phyloP scores from a whole-genome alignment of 805 yeast genomes.

The Cyberlindnera sargentensis region DNA sequence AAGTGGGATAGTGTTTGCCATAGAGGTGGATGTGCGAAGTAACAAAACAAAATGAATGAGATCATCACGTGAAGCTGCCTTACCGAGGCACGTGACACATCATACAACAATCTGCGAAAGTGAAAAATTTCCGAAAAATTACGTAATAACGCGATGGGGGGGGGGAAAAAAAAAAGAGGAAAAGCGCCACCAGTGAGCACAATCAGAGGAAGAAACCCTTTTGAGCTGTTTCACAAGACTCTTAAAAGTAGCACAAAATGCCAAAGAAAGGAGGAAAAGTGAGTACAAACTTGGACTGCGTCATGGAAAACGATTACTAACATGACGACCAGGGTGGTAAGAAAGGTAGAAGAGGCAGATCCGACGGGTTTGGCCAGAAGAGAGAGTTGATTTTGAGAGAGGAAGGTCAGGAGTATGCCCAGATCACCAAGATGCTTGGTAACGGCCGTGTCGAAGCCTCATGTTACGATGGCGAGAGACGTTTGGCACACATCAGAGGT shows the following conservation, averaged over 20 bases:
- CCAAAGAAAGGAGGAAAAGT: slow-evolving; percentile 65
- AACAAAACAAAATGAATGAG: background rate
- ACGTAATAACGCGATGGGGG: background rate
- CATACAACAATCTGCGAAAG: no score
- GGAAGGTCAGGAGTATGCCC: slow-evolving; percentile 98
- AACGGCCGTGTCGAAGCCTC: slow-evolving; percentile 93
- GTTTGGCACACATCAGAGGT: slow-evolving; percentile 98
- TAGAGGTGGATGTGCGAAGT: no score
- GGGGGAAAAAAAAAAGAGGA: slow-evolving; percentile 6
- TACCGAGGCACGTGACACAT: no score
- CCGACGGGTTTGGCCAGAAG: slow-evolving; percentile 82
- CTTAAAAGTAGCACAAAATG: slow-evolving; percentile 35
- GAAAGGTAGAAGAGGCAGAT: slow-evolving; percentile 97
- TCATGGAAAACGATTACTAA: slow-evolving; percentile 19
- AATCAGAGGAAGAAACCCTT: background rate
- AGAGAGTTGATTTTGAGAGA: slow-evolving; percentile 90
- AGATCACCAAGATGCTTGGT: slow-evolving; percentile 96
- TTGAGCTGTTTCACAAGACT: background rate
- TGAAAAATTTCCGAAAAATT: no score
- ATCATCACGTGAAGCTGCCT: background rate
- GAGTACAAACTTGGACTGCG: slow-evolving; percentile 4
- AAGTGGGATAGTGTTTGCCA: no score
- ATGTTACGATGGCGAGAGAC: slow-evolving; percentile 89
- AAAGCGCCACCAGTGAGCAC: background rate
- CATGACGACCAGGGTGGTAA: slow-evolving; percentile 53